Percentiles rank a stretch among this genome's conserved stretches.
Conservation (phyloP, 108 stramenopile genomes). For the Ochromonas danica region DNA sequence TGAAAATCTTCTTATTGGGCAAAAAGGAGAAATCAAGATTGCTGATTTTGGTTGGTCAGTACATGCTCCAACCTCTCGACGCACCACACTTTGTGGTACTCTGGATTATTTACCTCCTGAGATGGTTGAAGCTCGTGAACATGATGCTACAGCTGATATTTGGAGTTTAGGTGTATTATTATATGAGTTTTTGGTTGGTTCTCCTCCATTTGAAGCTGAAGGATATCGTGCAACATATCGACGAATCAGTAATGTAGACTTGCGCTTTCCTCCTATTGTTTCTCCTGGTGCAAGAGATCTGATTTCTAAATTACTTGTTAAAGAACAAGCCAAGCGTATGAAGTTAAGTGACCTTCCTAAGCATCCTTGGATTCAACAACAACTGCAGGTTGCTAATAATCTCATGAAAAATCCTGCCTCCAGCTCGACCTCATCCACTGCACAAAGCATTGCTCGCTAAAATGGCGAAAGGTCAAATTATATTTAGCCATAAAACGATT, state of each 20-base stretch:
- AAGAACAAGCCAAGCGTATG: slow-evolving; percentile 82
- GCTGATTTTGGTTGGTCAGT: slow-evolving; percentile 99
- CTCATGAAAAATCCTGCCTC: no score
- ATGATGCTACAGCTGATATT: slow-evolving; percentile 61
- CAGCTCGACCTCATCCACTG: no score
- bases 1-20: slow-evolving; percentile 90
- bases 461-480: no score
- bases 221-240: slow-evolving; percentile 86
- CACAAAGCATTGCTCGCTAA: no score
- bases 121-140: slow-evolving; percentile 81
- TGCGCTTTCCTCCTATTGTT: slow-evolving; percentile 74
- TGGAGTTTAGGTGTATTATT: slow-evolving; percentile 72
- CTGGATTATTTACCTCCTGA: slow-evolving; percentile 97
- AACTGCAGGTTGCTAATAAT: no score
- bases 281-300: slow-evolving; percentile 88
- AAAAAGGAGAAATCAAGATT: slow-evolving; percentile 86
- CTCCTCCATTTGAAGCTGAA: slow-evolving; percentile 93
- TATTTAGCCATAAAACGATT: no score
- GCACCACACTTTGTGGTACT: slow-evolving; percentile 73
- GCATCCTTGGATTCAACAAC: slow-evolving; percentile 80
- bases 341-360: slow-evolving; percentile 70
- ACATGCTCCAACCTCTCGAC: slow-evolving; percentile 69
- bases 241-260: slow-evolving; percentile 84
- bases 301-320: slow-evolving; percentile 77
- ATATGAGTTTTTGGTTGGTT: slow-evolving; percentile 91